A percentile compares a stretch with the other conserved stretches of the same genome.
phyloP scores from a whole-genome alignment of 1,139 yeast genomes.

The Yamadazyma spencermartinsiae region DNA sequence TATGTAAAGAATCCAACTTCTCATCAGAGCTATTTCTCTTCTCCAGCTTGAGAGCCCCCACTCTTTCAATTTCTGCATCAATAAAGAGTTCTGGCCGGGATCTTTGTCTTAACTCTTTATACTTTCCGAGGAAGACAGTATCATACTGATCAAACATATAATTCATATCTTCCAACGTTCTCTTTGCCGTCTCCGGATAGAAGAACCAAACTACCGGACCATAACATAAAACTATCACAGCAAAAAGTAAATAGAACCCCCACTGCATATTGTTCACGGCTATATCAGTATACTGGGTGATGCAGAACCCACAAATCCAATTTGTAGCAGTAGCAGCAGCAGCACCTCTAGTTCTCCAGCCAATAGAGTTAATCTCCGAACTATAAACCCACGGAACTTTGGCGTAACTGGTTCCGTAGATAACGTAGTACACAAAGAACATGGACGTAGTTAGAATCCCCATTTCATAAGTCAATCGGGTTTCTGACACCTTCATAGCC shows the following conservation, averaged over 20 bases:
- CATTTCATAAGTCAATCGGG: slow-evolving; percentile 24
- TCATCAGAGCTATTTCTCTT: slow-evolving; percentile 6
- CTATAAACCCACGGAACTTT: slow-evolving; percentile 51
- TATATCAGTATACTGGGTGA: slow-evolving; percentile 48
- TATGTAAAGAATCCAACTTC: slow-evolving; percentile 7
- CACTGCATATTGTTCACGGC: slow-evolving; percentile 40
- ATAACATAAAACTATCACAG: slow-evolving; percentile 16
- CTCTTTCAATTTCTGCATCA: slow-evolving; percentile 18
- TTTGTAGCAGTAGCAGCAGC: slow-evolving; percentile 50
- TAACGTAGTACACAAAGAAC: slow-evolving; percentile 38
- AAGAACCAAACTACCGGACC: slow-evolving; percentile 19
- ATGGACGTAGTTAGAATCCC: slow-evolving; percentile 53
- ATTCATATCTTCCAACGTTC: slow-evolving; percentile 63
- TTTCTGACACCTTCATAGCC: slow-evolving; percentile 30
- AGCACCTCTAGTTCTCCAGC: slow-evolving; percentile 51
- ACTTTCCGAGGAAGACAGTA: slow-evolving; percentile 17
- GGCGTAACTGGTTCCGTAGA: slow-evolving; percentile 27
- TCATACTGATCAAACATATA: slow-evolving; percentile 18
- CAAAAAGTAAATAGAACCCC: slow-evolving; percentile 20
- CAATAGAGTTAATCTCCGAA: slow-evolving; percentile 53
- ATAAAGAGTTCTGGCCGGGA: slow-evolving; percentile 16
- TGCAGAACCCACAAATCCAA: slow-evolving; percentile 48
- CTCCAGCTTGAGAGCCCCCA: slow-evolving; percentile 11
- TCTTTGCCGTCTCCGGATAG: slow-evolving; percentile 65
- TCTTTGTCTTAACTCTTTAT: slow-evolving; percentile 17